Conservation (phyloP, 1,284 basidiomycete genomes). For the Ceraceosorus guamensis region DNA sequence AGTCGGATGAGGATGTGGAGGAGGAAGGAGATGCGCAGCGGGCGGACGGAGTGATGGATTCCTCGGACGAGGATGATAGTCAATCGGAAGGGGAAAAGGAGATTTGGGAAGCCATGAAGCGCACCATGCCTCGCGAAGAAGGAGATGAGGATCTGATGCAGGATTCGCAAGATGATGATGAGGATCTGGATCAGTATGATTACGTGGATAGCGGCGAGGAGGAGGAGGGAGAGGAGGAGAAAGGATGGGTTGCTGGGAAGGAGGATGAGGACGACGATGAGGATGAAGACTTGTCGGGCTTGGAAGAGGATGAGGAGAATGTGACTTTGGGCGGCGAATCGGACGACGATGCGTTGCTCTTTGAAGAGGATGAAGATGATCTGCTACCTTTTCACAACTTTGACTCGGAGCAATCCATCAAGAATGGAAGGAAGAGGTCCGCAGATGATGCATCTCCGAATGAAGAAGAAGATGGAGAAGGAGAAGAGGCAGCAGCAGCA, state of each 20-base stretch:
- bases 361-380: conserved; percentile 46
- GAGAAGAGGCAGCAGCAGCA: no score
- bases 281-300: conserved; percentile 1
- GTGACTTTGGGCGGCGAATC: no score
- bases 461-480: conserved; percentile 19
- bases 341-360: conserved; percentile 31
- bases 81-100: conserved; percentile 40
- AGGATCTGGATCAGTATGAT: conserved; percentile 10
- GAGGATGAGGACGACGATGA: conserved; percentile 17
- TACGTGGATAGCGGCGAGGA: conserved; percentile 19
- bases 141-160: conserved; percentile 55
- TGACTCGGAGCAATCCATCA: conserved; percentile 10
- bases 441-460: neutral
- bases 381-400: conserved; percentile 39
- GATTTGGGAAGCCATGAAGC: conserved; percentile 52
- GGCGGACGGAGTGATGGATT: conserved; percentile 9
- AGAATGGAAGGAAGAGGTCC: conserved; percentile 4
- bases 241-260: conserved; percentile 25
- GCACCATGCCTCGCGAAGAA: conserved; percentile 53
- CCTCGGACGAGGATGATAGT: conserved; percentile 18
- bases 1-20: no score
- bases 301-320: conserved; percentile 17
- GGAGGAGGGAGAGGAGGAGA: conserved; percentile 23
- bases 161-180: conserved; percentile 26
- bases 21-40: conserved; percentile 15